A percentile compares a stretch with the other conserved stretches of the same genome.
Conservation (phyloP, 2,329 filamentous ascomycete species). For the Aureobasidium lini region DNA sequence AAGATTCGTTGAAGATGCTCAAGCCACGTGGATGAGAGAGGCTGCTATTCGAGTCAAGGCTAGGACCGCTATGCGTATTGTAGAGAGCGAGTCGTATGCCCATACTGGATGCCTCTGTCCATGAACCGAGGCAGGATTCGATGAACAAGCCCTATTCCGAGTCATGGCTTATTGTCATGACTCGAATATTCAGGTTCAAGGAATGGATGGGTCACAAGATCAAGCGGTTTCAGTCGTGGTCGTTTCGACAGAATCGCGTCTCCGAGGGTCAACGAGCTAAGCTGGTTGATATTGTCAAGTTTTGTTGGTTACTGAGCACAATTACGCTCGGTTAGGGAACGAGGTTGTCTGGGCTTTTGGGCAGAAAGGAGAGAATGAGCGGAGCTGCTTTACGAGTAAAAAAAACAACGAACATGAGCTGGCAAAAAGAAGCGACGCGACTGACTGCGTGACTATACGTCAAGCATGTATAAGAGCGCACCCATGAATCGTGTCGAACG, state of each 20-base stretch:
- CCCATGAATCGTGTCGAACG: neutral
- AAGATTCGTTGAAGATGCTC: neutral
- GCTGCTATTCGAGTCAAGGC: neutral
- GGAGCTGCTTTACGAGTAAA: too few relatives aligned
- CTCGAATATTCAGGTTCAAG: neutral
- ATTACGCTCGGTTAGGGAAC: neutral
- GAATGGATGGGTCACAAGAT: neutral
- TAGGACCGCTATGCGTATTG: neutral
- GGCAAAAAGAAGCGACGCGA: constrained; percentile 1
- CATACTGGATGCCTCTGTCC: neutral
- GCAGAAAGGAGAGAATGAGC: neutral
- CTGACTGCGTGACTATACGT: neutral
- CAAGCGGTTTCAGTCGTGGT: neutral
- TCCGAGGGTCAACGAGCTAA: neutral
- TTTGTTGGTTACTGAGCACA: neutral
- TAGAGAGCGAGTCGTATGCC: neutral
- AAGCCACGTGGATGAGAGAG: neutral
- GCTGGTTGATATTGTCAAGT: neutral
- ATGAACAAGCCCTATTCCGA: neutral
- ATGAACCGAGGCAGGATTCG: neutral
- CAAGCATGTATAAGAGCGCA: constrained; percentile 7
- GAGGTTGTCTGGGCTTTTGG: neutral
- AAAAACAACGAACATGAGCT: neutral
- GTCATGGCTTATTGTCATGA: constrained; percentile 5
- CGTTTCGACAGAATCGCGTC: neutral